Evolutionary conservation across 192 early-diverging fungal species (phyloP).

Genomic region (Backusella macrospora): DNA sequence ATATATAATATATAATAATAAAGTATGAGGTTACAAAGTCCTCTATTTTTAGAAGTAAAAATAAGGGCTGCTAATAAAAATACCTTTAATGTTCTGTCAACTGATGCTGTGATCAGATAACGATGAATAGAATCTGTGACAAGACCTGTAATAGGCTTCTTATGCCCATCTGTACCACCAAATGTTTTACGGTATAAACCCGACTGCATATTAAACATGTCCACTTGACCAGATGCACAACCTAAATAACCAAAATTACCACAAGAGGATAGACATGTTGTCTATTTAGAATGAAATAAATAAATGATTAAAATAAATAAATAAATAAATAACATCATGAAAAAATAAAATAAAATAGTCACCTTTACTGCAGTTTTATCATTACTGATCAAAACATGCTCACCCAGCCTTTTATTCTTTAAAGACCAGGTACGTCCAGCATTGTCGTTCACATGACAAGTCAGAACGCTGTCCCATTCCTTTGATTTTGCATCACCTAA

Average conservation of each 20-base stretch:
- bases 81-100: constrained; percentile 85
- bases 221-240: constrained; percentile 71
- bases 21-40: neutral
- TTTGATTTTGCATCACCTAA: constrained; percentile 58
- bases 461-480: constrained; percentile 93
- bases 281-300: constrained; percentile 22
- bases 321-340: neutral
- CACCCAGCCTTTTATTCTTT: constrained; percentile 75
- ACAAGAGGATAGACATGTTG: constrained; percentile 79
- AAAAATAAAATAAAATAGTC: neutral
- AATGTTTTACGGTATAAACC: constrained; percentile 78
- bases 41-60: neutral
- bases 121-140: constrained; percentile 75
- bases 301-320: neutral
- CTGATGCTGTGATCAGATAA: constrained; percentile 71
- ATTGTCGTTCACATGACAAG: constrained; percentile 79
- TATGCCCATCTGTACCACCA: constrained; percentile 60
- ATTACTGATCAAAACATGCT: constrained; percentile 61
- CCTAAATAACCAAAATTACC: constrained; percentile 96
- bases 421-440: constrained; percentile 83
- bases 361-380: constrained; percentile 52
- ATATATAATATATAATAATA: constrained; percentile 16
- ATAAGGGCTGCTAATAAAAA: neutral
- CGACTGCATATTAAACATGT: constrained; percentile 96
- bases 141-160: constrained; percentile 81